phyloP scores from a whole-genome alignment of 805 yeast species.

The Citeromyces matritensis region DNA sequence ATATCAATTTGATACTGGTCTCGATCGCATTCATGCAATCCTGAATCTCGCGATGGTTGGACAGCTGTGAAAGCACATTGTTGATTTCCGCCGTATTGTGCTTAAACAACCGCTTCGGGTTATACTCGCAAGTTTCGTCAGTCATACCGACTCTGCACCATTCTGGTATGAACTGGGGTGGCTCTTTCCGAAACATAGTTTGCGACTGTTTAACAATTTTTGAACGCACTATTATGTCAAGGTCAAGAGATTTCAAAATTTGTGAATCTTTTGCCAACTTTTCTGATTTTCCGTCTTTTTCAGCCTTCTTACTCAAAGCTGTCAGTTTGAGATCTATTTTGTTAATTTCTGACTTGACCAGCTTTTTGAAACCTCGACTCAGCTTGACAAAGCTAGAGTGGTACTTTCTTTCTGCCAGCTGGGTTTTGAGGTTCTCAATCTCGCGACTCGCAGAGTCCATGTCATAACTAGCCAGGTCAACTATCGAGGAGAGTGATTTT shows the following conservation, averaged over 20 bases:
- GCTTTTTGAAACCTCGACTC: slow-evolving; percentile 18
- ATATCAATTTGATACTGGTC: slow-evolving; percentile 9
- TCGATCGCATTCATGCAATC: slow-evolving; percentile 11
- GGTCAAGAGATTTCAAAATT: slow-evolving; percentile 3
- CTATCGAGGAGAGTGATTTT: slow-evolving; percentile 17
- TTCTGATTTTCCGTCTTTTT: slow-evolving; percentile 5
- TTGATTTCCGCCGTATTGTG: slow-evolving; percentile 24
- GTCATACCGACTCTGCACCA: slow-evolving; percentile 14
- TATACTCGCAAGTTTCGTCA: slow-evolving; percentile 15
- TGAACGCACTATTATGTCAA: slow-evolving; percentile 3
- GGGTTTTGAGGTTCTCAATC: slow-evolving; percentile 27
- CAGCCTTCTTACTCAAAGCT: slow-evolving; percentile 1
- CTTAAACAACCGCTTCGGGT: slow-evolving; percentile 33
- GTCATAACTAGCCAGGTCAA: slow-evolving; percentile 18
- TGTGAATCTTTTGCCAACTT: neutral
- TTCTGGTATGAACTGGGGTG: slow-evolving; percentile 20
- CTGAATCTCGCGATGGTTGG: slow-evolving; percentile 26
- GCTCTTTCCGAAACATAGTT: slow-evolving; percentile 12
- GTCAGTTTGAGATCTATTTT: slow-evolving; percentile 4
- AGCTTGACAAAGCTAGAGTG: slow-evolving; percentile 28
- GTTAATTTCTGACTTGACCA: slow-evolving; percentile 6
- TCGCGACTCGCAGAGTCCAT: slow-evolving; percentile 25
- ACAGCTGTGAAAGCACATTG: slow-evolving; percentile 28
- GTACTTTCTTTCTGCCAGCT: slow-evolving; percentile 30
- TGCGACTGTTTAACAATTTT: slow-evolving; percentile 6